These are phyloP conservation scores for Eragrostis tef DNA, from an alignment of 202 grass and related monocot species.

Conservation along the genomic window DNA sequence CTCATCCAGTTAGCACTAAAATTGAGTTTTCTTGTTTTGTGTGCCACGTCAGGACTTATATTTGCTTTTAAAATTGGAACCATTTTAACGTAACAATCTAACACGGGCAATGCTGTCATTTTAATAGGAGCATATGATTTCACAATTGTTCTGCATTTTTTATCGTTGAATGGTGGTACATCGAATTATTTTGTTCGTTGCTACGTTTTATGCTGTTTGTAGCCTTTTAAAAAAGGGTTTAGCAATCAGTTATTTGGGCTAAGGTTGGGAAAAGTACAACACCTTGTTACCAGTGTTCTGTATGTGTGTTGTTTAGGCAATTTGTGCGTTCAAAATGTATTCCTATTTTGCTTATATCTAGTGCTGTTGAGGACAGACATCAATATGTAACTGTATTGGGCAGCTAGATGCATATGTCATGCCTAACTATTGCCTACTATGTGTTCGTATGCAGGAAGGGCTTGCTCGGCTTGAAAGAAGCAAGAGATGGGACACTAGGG, in stretches of 20 bases:
- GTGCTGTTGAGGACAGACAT: not conserved
- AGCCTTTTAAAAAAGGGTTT: not conserved
- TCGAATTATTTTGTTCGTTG: constrained; percentile 5
- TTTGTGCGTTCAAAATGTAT: not conserved
- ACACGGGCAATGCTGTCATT: not conserved
- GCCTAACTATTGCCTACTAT: constrained; percentile 17
- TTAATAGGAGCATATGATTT: not conserved
- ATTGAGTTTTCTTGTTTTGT: not conserved
- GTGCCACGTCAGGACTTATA: not conserved
- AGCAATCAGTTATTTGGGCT: not conserved
- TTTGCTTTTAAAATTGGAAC: not conserved
- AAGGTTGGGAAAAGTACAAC: not conserved
- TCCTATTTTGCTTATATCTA: not conserved
- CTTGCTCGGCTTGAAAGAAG: constrained; percentile 82
- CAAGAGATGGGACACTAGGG: constrained; percentile 86
- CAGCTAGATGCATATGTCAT: not conserved
- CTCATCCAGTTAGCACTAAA: not conserved
- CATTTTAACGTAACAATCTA: not conserved
- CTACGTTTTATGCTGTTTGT: not conserved
- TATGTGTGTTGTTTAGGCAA: not conserved
- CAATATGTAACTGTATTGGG: not conserved
- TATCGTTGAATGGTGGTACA: not conserved
- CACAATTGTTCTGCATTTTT: too few species aligned
- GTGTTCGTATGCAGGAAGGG: constrained; percentile 68
- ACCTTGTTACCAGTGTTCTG: not conserved